phyloP scores from a whole-genome alignment of 257 asterid genomes.

The Paulownia fortunei region DNA sequence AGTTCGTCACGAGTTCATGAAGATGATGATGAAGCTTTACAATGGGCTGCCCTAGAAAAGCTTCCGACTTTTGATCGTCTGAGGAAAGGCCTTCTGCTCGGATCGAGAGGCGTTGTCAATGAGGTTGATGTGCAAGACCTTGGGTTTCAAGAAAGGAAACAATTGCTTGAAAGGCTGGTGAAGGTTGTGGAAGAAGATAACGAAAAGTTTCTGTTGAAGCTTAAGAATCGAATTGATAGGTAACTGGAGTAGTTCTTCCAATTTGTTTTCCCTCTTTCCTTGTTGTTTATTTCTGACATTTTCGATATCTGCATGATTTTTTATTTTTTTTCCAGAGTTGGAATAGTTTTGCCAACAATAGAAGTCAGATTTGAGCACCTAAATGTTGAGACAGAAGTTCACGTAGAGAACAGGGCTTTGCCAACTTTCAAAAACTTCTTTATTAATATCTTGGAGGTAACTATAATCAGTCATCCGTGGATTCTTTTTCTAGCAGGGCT shows the following conservation, averaged over 20 bases:
- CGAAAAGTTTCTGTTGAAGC: conserved; percentile 27
- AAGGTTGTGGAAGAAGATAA: conserved; percentile 28
- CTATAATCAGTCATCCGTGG: background rate
- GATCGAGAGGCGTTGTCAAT: conserved; percentile 21
- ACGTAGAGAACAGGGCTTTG: conserved; percentile 38
- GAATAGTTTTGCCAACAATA: conserved; percentile 36
- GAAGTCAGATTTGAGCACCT: conserved; percentile 42
- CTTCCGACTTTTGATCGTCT: conserved; percentile 47
- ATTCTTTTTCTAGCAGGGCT: background rate
- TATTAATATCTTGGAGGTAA: conserved; percentile 50
- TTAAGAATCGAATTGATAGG: conserved; percentile 35
- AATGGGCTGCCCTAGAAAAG: conserved; percentile 49
- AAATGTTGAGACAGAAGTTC: conserved; percentile 33
- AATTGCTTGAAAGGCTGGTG: conserved; percentile 31
- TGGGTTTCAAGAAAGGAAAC: conserved; percentile 16
- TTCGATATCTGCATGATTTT: background rate
- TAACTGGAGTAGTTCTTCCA: background rate
- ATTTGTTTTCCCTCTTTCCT: background rate
- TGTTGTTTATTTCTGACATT: background rate
- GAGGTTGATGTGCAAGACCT: conserved; percentile 30
- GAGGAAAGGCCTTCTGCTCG: conserved; percentile 35
- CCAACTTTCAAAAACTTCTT: conserved; percentile 40
- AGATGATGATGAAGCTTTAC: conserved; percentile 44
- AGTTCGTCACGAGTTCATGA: conserved; percentile 34
- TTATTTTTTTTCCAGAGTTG: conserved; percentile 29